Conservation (phyloP, 176 grass and related monocot species). For the Triticum monococcum region DNA sequence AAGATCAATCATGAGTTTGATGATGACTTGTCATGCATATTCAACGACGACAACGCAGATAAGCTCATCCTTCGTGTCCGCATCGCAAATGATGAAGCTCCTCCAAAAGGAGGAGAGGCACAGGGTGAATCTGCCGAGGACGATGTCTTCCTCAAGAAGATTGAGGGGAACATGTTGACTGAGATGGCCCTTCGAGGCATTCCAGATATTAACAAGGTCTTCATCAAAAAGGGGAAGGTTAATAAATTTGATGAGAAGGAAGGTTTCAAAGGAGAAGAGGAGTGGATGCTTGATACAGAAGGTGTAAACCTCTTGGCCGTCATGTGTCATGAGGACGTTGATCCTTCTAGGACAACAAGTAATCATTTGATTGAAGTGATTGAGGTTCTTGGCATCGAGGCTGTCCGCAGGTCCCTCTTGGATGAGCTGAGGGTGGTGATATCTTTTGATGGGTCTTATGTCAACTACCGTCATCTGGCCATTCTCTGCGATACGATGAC, state of each 20-base stretch:
- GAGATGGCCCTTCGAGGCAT: slow-evolving; percentile 98
- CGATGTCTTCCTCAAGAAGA: slow-evolving; percentile 92
- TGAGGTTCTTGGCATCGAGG: slow-evolving; percentile 96
- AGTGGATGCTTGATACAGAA: slow-evolving; percentile 99
- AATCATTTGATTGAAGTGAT: slow-evolving; percentile 98
- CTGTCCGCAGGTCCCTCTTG: slow-evolving; percentile 75
- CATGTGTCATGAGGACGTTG: slow-evolving; percentile 93
- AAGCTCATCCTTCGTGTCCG: slow-evolving; percentile 97
- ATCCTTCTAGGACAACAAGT: slow-evolving; percentile 92
- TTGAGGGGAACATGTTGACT: slow-evolving; percentile 94
- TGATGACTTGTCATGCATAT: slow-evolving; percentile 93
- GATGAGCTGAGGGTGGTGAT: slow-evolving; percentile 94
- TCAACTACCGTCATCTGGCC: slow-evolving; percentile 91
- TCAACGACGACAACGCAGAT: slow-evolving; percentile 98
- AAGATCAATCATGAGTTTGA: slow-evolving; percentile 98
- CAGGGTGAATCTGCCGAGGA: slow-evolving; percentile 94
- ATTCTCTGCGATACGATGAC: slow-evolving; percentile 99
- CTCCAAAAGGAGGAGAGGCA: slow-evolving; percentile 65
- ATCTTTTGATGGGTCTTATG: slow-evolving; percentile 98
- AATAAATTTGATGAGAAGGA: slow-evolving; percentile 78
- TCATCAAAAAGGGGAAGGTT: slow-evolving; percentile 78
- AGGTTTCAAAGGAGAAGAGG: slow-evolving; percentile 69
- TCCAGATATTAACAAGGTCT: slow-evolving; percentile 97
- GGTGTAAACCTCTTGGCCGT: slow-evolving; percentile 95
- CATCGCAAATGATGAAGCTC: slow-evolving; percentile 92